Evolutionary conservation across 176 grass and related monocot species (phyloP).

Genomic region (maize (Zea mays)): Zm-B73-REFERENCE-NAM-5.0 NC_050103.1:112473001-112473500

Average conservation of each 20-base stretch:
- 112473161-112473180: background rate
- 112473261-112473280: conserved; percentile 53
- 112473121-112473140: conserved; percentile 56
- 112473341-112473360: background rate
- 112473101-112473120: conserved; percentile 27
- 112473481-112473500: conserved; percentile 70
- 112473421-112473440: conserved; percentile 68
- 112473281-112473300: conserved; percentile 55
- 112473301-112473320: conserved; percentile 48
- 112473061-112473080: conserved; percentile 48
- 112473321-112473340: conserved; percentile 4
- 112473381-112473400: conserved; percentile 60
- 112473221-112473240: background rate
- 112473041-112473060: conserved; percentile 61
- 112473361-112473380: background rate
- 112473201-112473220: background rate
- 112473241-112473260: background rate
- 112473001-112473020: conserved; percentile 50
- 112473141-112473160: conserved; percentile 30
- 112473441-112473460: conserved; percentile 65
- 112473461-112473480: conserved; percentile 69
- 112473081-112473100: conserved; percentile 41
- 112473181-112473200: background rate
- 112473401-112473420: conserved; percentile 62
- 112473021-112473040: conserved; percentile 36